Base-by-base conservation (phyloP, 768 basidiomycete species). In the Kwoniella dejecticola region DNA sequence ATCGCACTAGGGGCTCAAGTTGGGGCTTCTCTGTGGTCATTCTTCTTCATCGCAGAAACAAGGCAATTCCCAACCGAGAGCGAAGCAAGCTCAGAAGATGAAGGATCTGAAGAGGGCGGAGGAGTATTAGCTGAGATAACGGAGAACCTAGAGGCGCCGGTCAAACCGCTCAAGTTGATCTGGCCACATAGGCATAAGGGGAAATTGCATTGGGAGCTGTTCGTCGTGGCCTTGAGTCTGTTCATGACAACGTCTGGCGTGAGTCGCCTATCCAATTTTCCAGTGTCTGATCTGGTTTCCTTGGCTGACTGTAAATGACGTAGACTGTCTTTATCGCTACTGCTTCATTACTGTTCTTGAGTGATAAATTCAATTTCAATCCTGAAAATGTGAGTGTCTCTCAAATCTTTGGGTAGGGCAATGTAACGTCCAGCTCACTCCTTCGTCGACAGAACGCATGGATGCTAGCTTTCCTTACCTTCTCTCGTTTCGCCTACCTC, bases 261-360 rank as follows among this genome's bases (percentile, higher is more conserved):
- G 49, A 60, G 71, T 70, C 27, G 3, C 27, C 41, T 8, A 8
- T 5, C 44, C 23, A 36, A 7, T 7, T 7, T 36, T 36, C 7
- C 15, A n/a, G n/a, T n/a, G n/a, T n/a, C n/a, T 41, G 29, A 48
- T 36, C 46, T 44, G 45, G 19, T 27, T 44, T 8, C 19, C 17
- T 44, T 23, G n/a, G 36, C 13, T 27, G 45, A 33, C 29, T 44
- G 19, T n/a, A n/a, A n/a, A n/a, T n/a, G n/a, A 13, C 12, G 41
- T 42, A 73, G 71, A 72, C 71, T 26, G 64, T 75, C 12, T 75
- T 75, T 52, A 69, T 75, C 41, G 61, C 71, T 24, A 75, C 74
- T 17, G 70, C 71, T 26, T 63, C 67, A 4, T 57, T 75, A 19
- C 57, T 75, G n/a, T 72, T 68, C 53, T 56, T 75, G 4, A 69